These are phyloP conservation scores for Biscutella laevigata DNA, from an alignment of 441 rosid genomes.

Conservation along the genomic window DNA sequence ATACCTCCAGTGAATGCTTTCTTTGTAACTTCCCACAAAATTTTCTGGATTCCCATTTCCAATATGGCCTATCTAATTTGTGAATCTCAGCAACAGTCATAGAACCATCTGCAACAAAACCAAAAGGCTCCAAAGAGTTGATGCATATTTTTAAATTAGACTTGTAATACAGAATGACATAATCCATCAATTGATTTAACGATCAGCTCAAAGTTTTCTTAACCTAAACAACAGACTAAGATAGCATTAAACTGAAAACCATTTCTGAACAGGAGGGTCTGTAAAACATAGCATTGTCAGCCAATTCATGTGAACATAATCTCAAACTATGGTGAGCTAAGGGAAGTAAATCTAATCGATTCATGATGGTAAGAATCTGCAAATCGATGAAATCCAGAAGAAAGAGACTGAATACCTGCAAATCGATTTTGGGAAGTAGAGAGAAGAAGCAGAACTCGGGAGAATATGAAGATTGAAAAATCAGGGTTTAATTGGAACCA, in stretches of 20 bases:
- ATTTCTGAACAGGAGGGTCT: background rate
- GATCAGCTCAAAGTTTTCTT: background rate
- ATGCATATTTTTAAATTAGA: background rate
- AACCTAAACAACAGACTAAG: background rate
- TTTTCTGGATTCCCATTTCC: constrained; percentile 23
- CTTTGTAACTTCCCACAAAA: constrained; percentile 25
- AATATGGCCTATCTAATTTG: constrained; percentile 6
- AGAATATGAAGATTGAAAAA: background rate
- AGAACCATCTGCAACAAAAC: constrained; percentile 23
- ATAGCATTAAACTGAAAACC: background rate
- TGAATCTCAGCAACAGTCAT: background rate
- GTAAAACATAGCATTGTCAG: background rate
- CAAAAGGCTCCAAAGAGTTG: background rate
- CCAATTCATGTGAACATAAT: background rate
- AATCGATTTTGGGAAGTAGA: constrained; percentile 6
- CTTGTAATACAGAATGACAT: background rate
- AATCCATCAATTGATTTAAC: background rate
- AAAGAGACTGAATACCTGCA: background rate
- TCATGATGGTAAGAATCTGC: background rate
- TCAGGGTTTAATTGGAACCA: background rate
- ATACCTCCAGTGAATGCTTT: constrained; percentile 26
- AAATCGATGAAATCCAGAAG: background rate
- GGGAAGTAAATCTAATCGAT: background rate
- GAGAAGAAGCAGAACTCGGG: background rate
- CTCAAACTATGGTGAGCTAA: background rate